phyloP scores from a whole-genome alignment of 1,139 yeast species.

The Blastobotrys serpentis region DNA sequence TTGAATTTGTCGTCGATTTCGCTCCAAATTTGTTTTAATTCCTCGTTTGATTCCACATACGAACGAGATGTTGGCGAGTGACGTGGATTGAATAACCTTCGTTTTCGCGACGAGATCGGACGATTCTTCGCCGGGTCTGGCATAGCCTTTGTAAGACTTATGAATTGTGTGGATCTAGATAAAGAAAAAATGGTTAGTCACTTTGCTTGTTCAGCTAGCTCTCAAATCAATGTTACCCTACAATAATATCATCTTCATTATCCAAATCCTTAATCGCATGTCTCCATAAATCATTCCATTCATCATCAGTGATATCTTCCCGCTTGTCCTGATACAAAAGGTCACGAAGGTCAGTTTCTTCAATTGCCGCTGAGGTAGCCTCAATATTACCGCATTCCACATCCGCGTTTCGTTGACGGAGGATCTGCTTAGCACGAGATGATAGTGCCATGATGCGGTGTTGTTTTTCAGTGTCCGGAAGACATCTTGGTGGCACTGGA shows the following conservation, averaged over 20 bases:
- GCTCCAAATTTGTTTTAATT: conserved; percentile 33
- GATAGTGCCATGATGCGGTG: conserved; percentile 67
- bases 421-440: conserved; percentile 61
- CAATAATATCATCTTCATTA: conserved; percentile 73
- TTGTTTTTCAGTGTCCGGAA: conserved; percentile 74
- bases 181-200: too few relatives aligned
- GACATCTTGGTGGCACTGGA: conserved; percentile 65
- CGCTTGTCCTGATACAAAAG: conserved; percentile 33
- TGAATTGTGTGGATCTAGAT: conserved; percentile 29
- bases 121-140: conserved; percentile 24
- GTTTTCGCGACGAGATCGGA: conserved; percentile 27
- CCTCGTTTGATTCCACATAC: conserved; percentile 33
- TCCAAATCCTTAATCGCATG: conserved; percentile 63
- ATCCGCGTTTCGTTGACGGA: conserved; percentile 69
- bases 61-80: conserved; percentile 39
- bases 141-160: conserved; percentile 26
- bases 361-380: conserved; percentile 40
- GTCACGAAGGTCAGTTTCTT: conserved; percentile 33
- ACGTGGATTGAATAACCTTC: conserved; percentile 37
- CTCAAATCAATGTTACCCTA: conserved; percentile 86
- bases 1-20: conserved; percentile 34
- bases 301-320: conserved; percentile 53
- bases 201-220: too few relatives aligned
- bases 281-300: conserved; percentile 79
- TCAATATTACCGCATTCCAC: conserved; percentile 58